Evolutionary conservation across 108 stramenopile genomes (phyloP).

Genomic region (Poteriospumella lacustris): DNA sequence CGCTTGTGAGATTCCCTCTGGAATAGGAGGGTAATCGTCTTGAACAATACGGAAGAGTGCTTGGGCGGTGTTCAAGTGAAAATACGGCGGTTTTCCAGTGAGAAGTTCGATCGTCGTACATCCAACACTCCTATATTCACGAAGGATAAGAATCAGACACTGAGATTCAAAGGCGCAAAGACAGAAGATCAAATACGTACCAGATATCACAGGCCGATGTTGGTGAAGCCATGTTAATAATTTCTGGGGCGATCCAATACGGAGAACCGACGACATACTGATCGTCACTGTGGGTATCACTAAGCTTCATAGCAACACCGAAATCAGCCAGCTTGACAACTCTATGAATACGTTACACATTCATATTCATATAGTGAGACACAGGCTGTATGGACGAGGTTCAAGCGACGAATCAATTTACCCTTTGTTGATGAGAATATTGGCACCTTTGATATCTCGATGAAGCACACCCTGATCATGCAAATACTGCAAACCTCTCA

Average conservation of each 20-base stretch:
- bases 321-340: constrained; percentile 44
- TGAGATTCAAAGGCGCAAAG: background rate
- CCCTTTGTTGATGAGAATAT: constrained; percentile 46
- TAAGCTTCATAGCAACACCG: constrained; percentile 44
- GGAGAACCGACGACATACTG: constrained; percentile 50
- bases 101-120: constrained; percentile 57
- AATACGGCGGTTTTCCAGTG: constrained; percentile 56
- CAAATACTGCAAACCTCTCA: constrained; percentile 46
- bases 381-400: too few relatives aligned
- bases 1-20: constrained; percentile 37
- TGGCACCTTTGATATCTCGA: constrained; percentile 48
- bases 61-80: constrained; percentile 51
- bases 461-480: constrained; percentile 45
- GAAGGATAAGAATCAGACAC: background rate
- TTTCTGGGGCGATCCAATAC: constrained; percentile 61
- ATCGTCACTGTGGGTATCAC: constrained; percentile 32
- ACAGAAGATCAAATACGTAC: constrained; percentile 1
- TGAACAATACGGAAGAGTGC: constrained; percentile 54
- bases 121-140: constrained; percentile 25
- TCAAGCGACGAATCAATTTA: too few relatives aligned
- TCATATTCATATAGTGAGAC: too few relatives aligned
- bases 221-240: constrained; percentile 53
- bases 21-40: constrained; percentile 53
- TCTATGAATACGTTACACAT: too few relatives aligned
- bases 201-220: constrained; percentile 57